Conservation (phyloP, 345 rosid species). For the Pistacia vera region DNA sequence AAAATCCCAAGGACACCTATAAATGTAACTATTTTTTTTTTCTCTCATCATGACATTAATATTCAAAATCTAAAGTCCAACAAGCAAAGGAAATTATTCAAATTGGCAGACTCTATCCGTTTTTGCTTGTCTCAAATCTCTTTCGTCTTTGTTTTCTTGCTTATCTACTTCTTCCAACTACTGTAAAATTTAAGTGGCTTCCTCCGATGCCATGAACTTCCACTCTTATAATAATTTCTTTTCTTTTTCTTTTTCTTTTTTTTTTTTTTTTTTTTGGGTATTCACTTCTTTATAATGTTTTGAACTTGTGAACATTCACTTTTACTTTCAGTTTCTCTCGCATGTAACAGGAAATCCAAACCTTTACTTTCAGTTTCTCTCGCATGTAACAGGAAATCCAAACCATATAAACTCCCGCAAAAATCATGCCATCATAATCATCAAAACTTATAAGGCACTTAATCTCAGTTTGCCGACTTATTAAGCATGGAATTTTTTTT, state of each 20-base stretch:
- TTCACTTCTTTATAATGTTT: neutral
- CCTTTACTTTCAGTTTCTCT: conserved; percentile 2
- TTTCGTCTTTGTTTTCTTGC: neutral
- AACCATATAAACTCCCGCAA: conserved; percentile 5
- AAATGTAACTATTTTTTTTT: neutral
- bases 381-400: conserved; percentile 3
- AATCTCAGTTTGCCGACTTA: conserved; percentile 9
- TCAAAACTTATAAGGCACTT: conserved; percentile 7
- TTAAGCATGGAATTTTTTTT: neutral
- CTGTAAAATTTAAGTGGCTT: neutral
- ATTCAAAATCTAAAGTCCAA: neutral
- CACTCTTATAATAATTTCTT: neutral
- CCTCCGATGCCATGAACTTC: conserved; percentile 11
- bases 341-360: conserved; percentile 4
- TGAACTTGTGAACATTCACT: neutral
- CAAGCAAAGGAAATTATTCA: neutral
- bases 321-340: neutral
- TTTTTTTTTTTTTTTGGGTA: neutral
- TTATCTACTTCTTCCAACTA: neutral
- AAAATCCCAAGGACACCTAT: conserved; percentile 1
- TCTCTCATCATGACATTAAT: neutral
- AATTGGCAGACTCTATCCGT: neutral
- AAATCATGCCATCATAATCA: neutral
- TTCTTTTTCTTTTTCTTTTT: neutral
- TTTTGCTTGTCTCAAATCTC: neutral